Base-by-base conservation (phyloP, 441 rosid species). In the Gossypium laxum region DNA sequence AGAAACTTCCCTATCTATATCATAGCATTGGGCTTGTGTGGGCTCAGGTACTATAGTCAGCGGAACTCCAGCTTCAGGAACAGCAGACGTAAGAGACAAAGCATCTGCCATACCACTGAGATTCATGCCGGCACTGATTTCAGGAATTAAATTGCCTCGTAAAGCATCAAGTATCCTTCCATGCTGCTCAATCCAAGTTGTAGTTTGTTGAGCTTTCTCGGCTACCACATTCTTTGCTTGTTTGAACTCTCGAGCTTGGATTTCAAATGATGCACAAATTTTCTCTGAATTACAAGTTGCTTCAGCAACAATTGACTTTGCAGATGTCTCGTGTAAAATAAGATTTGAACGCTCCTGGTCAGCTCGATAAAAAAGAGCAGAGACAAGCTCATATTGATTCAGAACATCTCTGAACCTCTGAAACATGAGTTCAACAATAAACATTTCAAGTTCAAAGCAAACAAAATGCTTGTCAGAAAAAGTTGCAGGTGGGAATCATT, bases 1-100 rank as follows among this genome's bases (percentile, higher is more conserved):
- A 70, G 90, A 85, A 67, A 90, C 89, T 77, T 94, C 99, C 82
- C 86, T 80, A 79, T 94, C 99, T 83, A 92, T 86, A 64, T 92
- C 92, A 70, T 82, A 83, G 84, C 98, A 94, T 61, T 90, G 98
- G 73, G 81, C 93, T 85, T 84, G 98, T 43, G 98, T 94, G 66
- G 99, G 99, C 85, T 94, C 99, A 67, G 99, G 98, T 82, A 94
- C 98, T 47, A 94, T 82, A 75, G 98, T 87, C 80, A 92, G 84
- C 69, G 96, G 99, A 76, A 94, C 89, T 62, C 97, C 96, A 52
- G 97, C 92, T 70, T 80, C 89, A 61, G 86, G 77, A 79, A 92
- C 98, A 74, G 99, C 99, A 30, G 97, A 88, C 72, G 85, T 87
- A 81, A 94, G 93, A 75, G 96, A 90, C 72, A 92, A 61, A 67